A percentile compares a stretch with the other conserved stretches of the same genome.
Evolutionary conservation across 345 rosid genomes (phyloP).

Genomic region (Populus alba): DNA sequence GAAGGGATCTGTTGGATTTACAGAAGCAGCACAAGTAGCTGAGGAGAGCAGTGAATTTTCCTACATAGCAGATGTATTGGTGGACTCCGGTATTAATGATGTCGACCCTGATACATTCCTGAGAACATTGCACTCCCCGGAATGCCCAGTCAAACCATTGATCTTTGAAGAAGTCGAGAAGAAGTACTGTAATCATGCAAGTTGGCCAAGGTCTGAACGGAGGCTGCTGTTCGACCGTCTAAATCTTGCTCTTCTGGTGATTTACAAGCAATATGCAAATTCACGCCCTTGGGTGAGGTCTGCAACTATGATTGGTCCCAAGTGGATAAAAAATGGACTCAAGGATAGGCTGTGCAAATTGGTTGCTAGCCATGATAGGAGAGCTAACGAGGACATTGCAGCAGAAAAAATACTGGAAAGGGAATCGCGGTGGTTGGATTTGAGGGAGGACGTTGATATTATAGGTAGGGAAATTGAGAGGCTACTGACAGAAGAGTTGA

Average conservation of each 20-base stretch:
- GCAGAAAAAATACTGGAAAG: constrained; percentile 34
- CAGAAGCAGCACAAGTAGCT: constrained; percentile 31
- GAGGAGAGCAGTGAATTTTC: constrained; percentile 52
- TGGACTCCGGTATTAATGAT: constrained; percentile 45
- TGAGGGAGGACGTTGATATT: constrained; percentile 48
- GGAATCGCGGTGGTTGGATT: constrained; percentile 56
- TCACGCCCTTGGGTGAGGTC: constrained; percentile 63
- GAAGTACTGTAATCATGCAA: constrained; percentile 36
- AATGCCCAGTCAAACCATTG: constrained; percentile 53
- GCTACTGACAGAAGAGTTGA: constrained; percentile 58
- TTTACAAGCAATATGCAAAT: constrained; percentile 41
- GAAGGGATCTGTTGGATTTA: constrained; percentile 29
- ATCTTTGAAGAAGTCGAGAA: constrained; percentile 78
- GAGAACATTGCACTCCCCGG: constrained; percentile 50
- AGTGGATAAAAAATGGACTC: constrained; percentile 45
- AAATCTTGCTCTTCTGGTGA: constrained; percentile 49
- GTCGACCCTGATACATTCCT: constrained; percentile 41
- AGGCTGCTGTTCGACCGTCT: constrained; percentile 64
- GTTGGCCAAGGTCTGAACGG: constrained; percentile 59
- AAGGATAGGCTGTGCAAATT: constrained; percentile 42
- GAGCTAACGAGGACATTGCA: constrained; percentile 27
- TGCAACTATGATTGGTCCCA: constrained; percentile 15
- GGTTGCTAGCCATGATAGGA: constrained; percentile 40
- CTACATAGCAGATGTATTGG: constrained; percentile 53
- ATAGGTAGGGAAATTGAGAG: constrained; percentile 75